These are phyloP conservation scores for Waltergamsia citrina DNA, from an alignment of 2,329 filamentous ascomycete species.

Conservation along the genomic window DNA sequence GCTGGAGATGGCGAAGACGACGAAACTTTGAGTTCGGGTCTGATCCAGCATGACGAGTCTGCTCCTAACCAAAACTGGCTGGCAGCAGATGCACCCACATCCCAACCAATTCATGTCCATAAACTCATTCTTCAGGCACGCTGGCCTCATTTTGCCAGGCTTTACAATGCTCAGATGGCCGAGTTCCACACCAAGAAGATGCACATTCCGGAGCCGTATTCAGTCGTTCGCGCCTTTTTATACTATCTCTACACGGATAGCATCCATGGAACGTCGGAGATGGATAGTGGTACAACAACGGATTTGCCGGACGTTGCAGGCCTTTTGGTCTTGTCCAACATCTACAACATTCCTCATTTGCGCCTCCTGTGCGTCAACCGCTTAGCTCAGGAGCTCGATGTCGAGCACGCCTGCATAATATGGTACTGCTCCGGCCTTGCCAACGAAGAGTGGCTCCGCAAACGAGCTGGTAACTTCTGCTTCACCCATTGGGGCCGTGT, in stretches of 20 bases:
- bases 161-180: slow-evolving; percentile 91
- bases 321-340: slow-evolving; percentile 92
- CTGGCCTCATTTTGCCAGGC: slow-evolving; percentile 90
- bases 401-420: slow-evolving; percentile 89
- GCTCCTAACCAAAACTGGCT: slow-evolving; percentile 45
- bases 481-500: slow-evolving; percentile 92
- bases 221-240: slow-evolving; percentile 86
- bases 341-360: slow-evolving; percentile 93
- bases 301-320: slow-evolving; percentile 82
- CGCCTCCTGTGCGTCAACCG: slow-evolving; percentile 86
- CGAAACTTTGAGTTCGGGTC: slow-evolving; percentile 44
- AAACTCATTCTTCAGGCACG: slow-evolving; percentile 88
- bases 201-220: slow-evolving; percentile 95
- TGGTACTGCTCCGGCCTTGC: slow-evolving; percentile 92
- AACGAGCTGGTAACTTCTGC: slow-evolving; percentile 79
- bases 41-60: slow-evolving; percentile 34
- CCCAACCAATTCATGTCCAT: slow-evolving; percentile 85
- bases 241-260: slow-evolving; percentile 96
- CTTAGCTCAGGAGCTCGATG: slow-evolving; percentile 81
- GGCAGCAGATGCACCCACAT: slow-evolving; percentile 54
- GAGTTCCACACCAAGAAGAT: slow-evolving; percentile 96
- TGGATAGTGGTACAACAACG: slow-evolving; percentile 62
- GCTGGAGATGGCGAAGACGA: slow-evolving; percentile 67
- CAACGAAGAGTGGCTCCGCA: slow-evolving; percentile 87
- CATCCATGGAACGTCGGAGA: slow-evolving; percentile 49